A percentile compares a stretch with the other conserved stretches of the same genome.
Conservation (phyloP, 148 eudicot species). For the Mesembryanthemum crystallinum region DNA sequence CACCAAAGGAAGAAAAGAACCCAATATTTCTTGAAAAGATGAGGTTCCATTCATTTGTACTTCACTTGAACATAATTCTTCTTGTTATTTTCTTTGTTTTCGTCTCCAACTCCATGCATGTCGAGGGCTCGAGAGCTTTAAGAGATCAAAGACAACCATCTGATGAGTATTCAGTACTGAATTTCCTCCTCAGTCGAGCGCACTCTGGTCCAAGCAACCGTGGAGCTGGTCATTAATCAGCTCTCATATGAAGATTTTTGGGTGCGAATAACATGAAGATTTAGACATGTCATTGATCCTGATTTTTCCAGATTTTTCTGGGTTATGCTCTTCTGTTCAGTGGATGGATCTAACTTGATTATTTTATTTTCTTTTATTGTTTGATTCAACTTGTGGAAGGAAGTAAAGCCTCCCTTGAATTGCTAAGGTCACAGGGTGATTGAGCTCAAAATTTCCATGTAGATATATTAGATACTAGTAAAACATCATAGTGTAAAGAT, state of each 20-base stretch:
- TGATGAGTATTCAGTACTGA: neutral
- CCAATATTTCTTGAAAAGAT: neutral
- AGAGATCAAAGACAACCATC: conserved; percentile 9
- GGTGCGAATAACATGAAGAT: too few relatives aligned
- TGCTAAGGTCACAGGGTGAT: neutral
- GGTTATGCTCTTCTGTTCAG: too few relatives aligned
- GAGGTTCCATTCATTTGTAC: conserved; percentile 1
- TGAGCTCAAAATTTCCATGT: neutral
- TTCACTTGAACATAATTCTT: conserved; percentile 22
- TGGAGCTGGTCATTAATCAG: conserved; percentile 31
- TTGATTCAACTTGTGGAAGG: neutral
- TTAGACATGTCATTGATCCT: too few relatives aligned
- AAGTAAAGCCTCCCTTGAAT: neutral
- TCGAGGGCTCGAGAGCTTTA: conserved; percentile 26
- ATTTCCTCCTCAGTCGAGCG: conserved; percentile 10
- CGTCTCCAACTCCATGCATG: conserved; percentile 17
- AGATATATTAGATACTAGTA: neutral
- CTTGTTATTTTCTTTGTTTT: conserved; percentile 17
- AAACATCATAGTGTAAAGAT: neutral
- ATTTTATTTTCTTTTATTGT: neutral
- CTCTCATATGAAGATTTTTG: neutral
- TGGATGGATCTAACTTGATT: too few relatives aligned
- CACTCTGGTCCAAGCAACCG: conserved; percentile 30
- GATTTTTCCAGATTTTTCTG: too few relatives aligned
- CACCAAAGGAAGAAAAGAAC: neutral